A percentile compares a stretch with the other conserved stretches of the same genome.
phyloP scores from a whole-genome alignment of 2,329 filamentous ascomycete genomes.

The Alternaria angustiovoidea region DNA sequence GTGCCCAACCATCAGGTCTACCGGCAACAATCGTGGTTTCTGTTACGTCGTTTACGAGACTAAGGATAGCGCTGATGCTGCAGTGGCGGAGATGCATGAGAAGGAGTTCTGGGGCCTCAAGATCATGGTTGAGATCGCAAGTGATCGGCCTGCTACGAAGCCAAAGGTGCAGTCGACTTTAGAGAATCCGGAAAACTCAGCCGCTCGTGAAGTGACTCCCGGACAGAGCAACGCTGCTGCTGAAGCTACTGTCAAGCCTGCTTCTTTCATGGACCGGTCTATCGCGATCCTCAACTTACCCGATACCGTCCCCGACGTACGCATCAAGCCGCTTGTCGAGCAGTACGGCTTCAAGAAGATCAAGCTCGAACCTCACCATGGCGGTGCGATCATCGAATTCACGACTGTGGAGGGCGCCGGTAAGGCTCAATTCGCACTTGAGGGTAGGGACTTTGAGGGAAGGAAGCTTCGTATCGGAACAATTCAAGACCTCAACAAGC shows the following conservation, averaged over 20 bases:
- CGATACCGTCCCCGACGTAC: slow-evolving; percentile 89
- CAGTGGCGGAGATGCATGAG: slow-evolving; percentile 71
- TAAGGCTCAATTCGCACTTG: slow-evolving; percentile 65
- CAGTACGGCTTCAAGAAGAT: slow-evolving; percentile 79
- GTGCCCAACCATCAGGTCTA: slow-evolving; percentile 69
- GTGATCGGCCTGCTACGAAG: slow-evolving; percentile 54
- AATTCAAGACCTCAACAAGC: slow-evolving; percentile 57
- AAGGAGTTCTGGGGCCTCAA: slow-evolving; percentile 73
- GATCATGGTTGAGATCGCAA: slow-evolving; percentile 66
- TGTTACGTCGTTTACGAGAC: slow-evolving; percentile 81
- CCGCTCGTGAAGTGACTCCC: slow-evolving; percentile 49
- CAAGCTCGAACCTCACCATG: slow-evolving; percentile 79
- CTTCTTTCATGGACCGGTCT: slow-evolving; percentile 65
- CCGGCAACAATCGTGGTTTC: slow-evolving; percentile 76
- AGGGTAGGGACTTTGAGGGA: slow-evolving; percentile 51
- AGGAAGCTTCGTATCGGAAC: slow-evolving; percentile 57
- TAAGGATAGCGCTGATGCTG: slow-evolving; percentile 70
- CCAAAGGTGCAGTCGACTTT: slow-evolving; percentile 57
- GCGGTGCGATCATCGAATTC: slow-evolving; percentile 88
- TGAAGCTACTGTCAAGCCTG: slow-evolving; percentile 23
- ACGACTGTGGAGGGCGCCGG: slow-evolving; percentile 74
- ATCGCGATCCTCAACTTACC: slow-evolving; percentile 85
- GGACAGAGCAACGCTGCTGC: slow-evolving; percentile 36
- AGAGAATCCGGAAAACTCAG: slow-evolving; percentile 54
- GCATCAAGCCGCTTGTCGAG: slow-evolving; percentile 76